Evolutionary conservation across 2,329 filamentous ascomycete genomes (phyloP).

Genomic region (Hypoxylon sp.): DNA sequence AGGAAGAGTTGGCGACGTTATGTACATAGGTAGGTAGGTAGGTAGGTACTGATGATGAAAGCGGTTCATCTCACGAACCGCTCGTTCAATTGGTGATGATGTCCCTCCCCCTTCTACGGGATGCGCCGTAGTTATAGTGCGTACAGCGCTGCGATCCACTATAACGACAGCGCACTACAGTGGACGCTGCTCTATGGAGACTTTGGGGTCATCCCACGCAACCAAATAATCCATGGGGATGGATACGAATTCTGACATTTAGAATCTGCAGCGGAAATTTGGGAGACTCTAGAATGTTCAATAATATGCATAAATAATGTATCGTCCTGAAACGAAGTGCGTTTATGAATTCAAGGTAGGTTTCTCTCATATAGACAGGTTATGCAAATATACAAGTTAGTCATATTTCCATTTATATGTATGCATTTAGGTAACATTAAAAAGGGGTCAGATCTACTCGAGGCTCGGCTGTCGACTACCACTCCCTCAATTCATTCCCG

Average conservation of each 20-base stretch:
- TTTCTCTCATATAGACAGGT: no score
- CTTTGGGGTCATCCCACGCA: not conserved
- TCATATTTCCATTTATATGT: not conserved
- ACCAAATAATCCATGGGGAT: not conserved
- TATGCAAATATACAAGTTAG: no score
- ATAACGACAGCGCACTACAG: not conserved
- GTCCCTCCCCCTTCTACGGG: not conserved
- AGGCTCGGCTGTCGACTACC: constrained; percentile 58
- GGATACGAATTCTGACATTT: constrained; percentile 37
- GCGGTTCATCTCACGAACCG: no score
- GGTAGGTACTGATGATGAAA: not conserved
- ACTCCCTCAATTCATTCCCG: constrained; percentile 75
- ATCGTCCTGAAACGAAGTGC: no score
- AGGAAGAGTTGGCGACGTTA: no score
- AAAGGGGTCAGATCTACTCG: not conserved
- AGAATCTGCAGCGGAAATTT: no score
- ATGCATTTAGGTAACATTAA: not conserved
- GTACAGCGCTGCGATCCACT: not conserved
- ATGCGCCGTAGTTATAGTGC: not conserved
- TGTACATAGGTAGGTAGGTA: no score
- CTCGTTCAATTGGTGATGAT: no score
- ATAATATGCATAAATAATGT: no score
- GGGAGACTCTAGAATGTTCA: no score
- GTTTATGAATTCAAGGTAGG: no score
- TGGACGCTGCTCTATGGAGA: not conserved